phyloP scores from a whole-genome alignment of 2,329 filamentous ascomycete genomes.

The Ophiocordyceps camponoti-saundersi region DNA sequence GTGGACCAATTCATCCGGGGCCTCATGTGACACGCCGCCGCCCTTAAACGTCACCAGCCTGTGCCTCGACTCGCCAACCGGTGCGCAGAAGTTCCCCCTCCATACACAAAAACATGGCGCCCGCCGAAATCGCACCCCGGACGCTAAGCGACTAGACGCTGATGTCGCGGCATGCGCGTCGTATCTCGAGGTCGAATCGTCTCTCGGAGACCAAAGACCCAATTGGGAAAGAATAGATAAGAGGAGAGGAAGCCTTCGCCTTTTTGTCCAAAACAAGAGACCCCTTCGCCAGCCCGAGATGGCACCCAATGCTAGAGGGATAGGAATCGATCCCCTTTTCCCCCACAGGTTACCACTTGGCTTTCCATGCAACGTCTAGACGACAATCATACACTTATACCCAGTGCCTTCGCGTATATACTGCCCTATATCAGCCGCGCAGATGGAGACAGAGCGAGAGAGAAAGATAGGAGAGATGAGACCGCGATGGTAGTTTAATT shows the following conservation, averaged over 20 bases:
- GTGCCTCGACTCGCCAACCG: not conserved
- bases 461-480: not conserved
- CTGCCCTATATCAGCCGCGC: not conserved
- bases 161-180: too few species aligned
- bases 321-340: too few species aligned
- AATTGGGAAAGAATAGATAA: too few species aligned
- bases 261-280: too few species aligned
- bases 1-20: slow-evolving; percentile 64
- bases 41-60: not conserved
- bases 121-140: not conserved
- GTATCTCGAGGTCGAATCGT: too few species aligned
- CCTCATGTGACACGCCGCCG: slow-evolving; percentile 28
- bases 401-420: not conserved
- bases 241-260: too few species aligned
- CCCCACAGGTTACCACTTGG: too few species aligned
- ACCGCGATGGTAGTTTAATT: not conserved
- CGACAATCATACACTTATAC: not conserved
- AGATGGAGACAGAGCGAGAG: not conserved
- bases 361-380: not conserved
- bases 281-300: too few species aligned
- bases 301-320: too few species aligned
- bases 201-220: too few species aligned
- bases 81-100: not conserved
- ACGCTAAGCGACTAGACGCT: not conserved
- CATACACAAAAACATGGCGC: not conserved